Evolutionary conservation across 2,329 filamentous ascomycete genomes (phyloP), one percentile per base, ranked within the genome.

Genomic region (Fusarium irregulare): DNA sequence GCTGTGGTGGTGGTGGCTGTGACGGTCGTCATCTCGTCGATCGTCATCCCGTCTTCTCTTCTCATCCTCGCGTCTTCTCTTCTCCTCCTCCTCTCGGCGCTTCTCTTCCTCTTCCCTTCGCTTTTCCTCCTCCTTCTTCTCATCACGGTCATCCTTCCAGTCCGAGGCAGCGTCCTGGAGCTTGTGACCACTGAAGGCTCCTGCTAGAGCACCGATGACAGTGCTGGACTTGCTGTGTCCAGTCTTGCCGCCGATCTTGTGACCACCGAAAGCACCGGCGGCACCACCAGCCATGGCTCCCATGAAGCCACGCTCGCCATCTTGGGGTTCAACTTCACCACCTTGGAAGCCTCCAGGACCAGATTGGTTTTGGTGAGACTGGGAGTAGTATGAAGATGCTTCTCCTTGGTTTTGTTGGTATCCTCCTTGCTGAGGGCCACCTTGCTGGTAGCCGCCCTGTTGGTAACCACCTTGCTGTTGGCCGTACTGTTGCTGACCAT

Each of bases 131-230:
- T 72, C 66, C 54, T 73, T 71, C 59, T 80, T 76, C 55, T 83
- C 80, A 61, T 83, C 76, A 27, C 78, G 78, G 32, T 78, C 76
- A 60, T 82, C 78, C 71, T 78, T 80, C 79, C 78, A 81, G 65
- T 83, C 80, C 6, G 73, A 73, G 5, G 78, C 77, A 10, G 76
- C 79, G 54, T 83, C 81, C 61, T 83, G 78, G 14, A 81, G 57
- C 68, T 83, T 82, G 72, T 81, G 79, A 5, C 82, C 82, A 4
- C 79, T 79, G 37, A 83, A 75, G 13, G 81, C 82, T 14, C 82
- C 82, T 7, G 76, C 80, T 9, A 83, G 56, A 9, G 77, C 80
- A 12, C 81, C 81, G n/a, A 83, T 69, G 10, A 83, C 56, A 28
- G 78, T 79, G 62, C 77, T 76, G 6, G 77, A 69, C 70, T 80